Evolutionary conservation across 495 filamentous ascomycete species (phyloP), one percentile per base, ranked within the genome.

Genomic region (Hypomontagnella monticulosa): DNA sequence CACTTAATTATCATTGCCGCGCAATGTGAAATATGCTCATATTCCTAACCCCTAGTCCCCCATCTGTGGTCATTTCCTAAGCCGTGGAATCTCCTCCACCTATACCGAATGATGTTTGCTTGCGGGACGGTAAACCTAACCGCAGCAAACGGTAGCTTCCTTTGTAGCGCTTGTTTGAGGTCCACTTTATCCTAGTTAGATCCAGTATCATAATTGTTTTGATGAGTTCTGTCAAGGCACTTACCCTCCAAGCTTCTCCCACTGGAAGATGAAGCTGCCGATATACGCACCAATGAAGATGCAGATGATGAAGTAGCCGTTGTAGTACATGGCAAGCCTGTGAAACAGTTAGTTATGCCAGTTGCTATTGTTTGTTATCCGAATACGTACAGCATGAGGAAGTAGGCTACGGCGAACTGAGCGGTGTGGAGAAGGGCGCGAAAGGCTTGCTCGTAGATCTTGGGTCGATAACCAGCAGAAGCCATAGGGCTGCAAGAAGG

Each of bases 361-460:
- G 10, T 37, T 18, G 23, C 8, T 15, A 30, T 37, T 34, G 30
- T 47, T 20, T 38, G 30, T 10, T 32, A 48, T n/a, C 23, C 15
- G 27, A 4, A 14, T 18, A 65, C 61, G 3, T 54, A 65, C 67
- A 91, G 71, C 87, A 91, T 90, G 54, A 90, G 70, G 61, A 91
- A 82, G 72, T 90, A 92, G 12, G 87, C 88, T 7, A 89, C 84
- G 0, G 83, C 84, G 70, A 91, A 90, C 68, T 90, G 87, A 19
- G 83, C 10, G 77, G 83, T 87, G 67, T 90, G 86, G 20, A 91
- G 62, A 27, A 82, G 34, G 0, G 87, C 84, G 2, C 89, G 83
- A 11, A 89, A 64, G 4, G 78, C 68, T 60, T 91, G 88, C 72
- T 91, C 84, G 5, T 79, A 49, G 0, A 83, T 18, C 10, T 73